A percentile compares a stretch with the other conserved stretches of the same genome.
Conservation (phyloP, 2,329 filamentous ascomycete species). For the Phialophora expanda region DNA sequence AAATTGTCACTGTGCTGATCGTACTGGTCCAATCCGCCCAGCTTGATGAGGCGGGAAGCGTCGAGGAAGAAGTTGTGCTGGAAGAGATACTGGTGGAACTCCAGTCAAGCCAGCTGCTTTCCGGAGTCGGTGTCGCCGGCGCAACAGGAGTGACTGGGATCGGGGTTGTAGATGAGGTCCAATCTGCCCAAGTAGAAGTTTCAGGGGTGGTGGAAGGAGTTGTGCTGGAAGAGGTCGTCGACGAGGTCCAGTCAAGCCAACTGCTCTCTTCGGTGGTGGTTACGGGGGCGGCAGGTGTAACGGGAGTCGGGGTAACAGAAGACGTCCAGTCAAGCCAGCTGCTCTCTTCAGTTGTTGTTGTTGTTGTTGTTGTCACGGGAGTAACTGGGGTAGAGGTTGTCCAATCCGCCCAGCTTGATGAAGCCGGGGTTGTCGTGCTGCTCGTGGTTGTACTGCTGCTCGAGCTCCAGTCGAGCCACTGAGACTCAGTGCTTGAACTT, state of each 20-base stretch:
- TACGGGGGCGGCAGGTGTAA: neutral
- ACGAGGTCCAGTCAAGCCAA: constrained; percentile 1
- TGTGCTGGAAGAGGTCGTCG: neutral
- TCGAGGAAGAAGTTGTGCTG: constrained; percentile 1
- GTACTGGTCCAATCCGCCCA: constrained; percentile 17
- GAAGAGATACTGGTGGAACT: neutral
- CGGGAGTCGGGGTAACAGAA: neutral
- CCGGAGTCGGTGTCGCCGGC: neutral
- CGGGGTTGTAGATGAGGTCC: neutral
- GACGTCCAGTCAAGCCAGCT: constrained; percentile 8
- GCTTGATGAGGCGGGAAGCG: neutral
- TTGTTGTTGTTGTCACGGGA: neutral
- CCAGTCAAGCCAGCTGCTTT: constrained; percentile 16
- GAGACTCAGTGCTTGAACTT: neutral
- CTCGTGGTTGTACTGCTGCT: neutral
- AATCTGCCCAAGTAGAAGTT: neutral
- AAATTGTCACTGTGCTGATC: neutral
- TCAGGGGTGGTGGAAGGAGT: neutral
- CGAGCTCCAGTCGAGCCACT: constrained; percentile 10
- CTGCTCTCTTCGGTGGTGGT: constrained; percentile 4
- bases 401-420: constrained; percentile 6
- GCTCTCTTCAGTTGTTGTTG: neutral
- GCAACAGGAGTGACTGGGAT: neutral
- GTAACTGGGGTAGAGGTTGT: neutral
- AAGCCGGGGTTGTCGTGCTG: neutral